Percentiles rank a stretch among this genome's conserved stretches.
Evolutionary conservation across 352 stramenopile genomes (phyloP).

Genomic region (Saprolegnia parasitica): DNA sequence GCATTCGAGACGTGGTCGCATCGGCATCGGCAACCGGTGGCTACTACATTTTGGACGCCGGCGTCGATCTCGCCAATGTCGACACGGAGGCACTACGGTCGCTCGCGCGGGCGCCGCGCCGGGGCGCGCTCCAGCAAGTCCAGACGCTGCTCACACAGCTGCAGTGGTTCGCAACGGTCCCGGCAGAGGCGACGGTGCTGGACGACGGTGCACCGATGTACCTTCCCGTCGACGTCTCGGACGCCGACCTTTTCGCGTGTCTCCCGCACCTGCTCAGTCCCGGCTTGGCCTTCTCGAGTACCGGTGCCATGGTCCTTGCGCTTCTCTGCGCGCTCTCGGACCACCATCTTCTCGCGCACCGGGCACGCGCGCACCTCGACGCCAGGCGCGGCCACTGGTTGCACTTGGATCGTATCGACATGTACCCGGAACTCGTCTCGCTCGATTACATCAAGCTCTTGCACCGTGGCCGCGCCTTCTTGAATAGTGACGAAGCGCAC

Average conservation of each 20-base stretch:
- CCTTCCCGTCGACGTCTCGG: slow-evolving; percentile 1
- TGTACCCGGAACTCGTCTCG: slow-evolving; percentile 24
- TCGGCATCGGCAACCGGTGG: background rate
- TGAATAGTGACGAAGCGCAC: background rate
- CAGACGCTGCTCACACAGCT: slow-evolving; percentile 20
- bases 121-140: background rate
- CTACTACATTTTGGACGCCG: background rate
- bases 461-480: background rate
- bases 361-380: slow-evolving; percentile 2
- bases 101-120: slow-evolving; percentile 16
- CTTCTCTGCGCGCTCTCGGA: slow-evolving; percentile 14
- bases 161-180: background rate
- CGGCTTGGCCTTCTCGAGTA: slow-evolving; percentile 7
- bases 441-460: slow-evolving; percentile 27
- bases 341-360: background rate
- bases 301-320: slow-evolving; percentile 4
- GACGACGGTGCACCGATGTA: slow-evolving; percentile 9
- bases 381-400: slow-evolving; percentile 18
- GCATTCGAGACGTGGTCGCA: too few relatives aligned
- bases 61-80: background rate
- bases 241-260: slow-evolving; percentile 19
- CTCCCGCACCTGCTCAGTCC: slow-evolving; percentile 13
- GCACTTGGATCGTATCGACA: background rate
- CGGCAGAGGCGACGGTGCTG: background rate
- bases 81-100: slow-evolving; percentile 7